Evolutionary conservation across 164 flowering plant genomes (phyloP).

Genomic region (Nymphaea colorata): DNA sequence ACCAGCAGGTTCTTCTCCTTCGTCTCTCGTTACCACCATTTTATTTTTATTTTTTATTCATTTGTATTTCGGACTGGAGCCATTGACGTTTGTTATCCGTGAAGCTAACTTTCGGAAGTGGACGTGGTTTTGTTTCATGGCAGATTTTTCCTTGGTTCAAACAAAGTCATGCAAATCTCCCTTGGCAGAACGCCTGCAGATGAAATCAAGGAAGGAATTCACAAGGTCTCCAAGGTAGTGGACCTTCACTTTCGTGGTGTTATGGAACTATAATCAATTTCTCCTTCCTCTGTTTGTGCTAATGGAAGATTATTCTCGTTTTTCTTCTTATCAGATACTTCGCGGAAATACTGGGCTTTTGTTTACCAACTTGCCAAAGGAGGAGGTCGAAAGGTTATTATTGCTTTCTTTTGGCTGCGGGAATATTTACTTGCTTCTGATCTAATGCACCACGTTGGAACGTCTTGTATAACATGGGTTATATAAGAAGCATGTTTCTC

Average conservation of each 20-base stretch:
- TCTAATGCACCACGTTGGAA: not conserved
- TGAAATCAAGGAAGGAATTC: constrained; percentile 55
- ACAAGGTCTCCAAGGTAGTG: constrained; percentile 68
- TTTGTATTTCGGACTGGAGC: not conserved
- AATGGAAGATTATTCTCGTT: not conserved
- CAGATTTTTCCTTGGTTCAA: constrained; percentile 89
- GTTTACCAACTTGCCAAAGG: constrained; percentile 55
- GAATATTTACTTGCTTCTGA: not conserved
- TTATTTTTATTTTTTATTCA: no score
- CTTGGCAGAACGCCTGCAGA: constrained; percentile 78
- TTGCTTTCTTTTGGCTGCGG: not conserved
- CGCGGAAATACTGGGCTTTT: constrained; percentile 71
- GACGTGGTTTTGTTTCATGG: not conserved
- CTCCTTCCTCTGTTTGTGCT: not conserved
- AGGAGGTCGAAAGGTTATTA: constrained; percentile 58
- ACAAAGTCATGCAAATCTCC: constrained; percentile 88
- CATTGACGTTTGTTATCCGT: not conserved
- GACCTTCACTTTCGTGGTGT: not conserved
- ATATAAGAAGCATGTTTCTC: not conserved
- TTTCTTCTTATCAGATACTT: constrained; percentile 9
- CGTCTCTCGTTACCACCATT: no score
- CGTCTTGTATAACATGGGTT: not conserved
- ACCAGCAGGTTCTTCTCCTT: constrained; percentile 35
- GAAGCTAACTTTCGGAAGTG: not conserved
- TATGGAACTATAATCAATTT: not conserved